Evolutionary conservation across 352 stramenopile species (phyloP).

Genomic region (Globisporangium takayamanum): DNA sequence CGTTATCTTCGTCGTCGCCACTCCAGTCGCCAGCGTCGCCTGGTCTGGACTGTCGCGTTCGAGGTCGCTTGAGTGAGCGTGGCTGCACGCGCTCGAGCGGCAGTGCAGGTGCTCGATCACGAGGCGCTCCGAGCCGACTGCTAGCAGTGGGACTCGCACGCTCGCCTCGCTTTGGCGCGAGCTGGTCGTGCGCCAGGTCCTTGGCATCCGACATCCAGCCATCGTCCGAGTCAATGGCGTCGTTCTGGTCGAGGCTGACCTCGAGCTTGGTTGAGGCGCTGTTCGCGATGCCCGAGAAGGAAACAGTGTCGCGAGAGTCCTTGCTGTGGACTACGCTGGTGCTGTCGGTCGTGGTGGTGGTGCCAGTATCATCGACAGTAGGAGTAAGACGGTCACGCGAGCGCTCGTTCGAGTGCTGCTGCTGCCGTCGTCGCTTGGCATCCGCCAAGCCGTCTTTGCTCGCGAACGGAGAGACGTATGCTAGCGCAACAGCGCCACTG

Average conservation of each 20-base stretch:
- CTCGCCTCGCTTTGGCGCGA: conserved; percentile 1
- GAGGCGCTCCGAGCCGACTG: neutral
- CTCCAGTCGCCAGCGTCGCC: conserved; percentile 8
- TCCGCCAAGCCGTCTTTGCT: conserved; percentile 23
- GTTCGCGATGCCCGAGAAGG: conserved; percentile 15
- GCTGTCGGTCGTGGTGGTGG: conserved; percentile 27
- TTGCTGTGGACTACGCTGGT: neutral
- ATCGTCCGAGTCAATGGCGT: conserved; percentile 28
- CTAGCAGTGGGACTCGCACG: neutral
- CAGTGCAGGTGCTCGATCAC: neutral
- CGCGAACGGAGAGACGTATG: conserved; percentile 59
- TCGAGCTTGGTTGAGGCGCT: no score
- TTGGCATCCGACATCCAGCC: conserved; percentile 62
- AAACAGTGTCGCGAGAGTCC: conserved; percentile 34
- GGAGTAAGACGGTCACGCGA: neutral
- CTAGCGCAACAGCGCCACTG: neutral
- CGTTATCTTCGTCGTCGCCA: conserved; percentile 13
- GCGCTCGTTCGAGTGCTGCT: neutral
- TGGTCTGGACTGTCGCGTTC: neutral
- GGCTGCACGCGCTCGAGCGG: neutral
- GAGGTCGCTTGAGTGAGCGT: conserved; percentile 3
- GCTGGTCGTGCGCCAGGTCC: conserved; percentile 15
- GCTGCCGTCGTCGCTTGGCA: conserved; percentile 16
- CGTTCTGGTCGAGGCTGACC: neutral
- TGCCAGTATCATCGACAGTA: conserved; percentile 1